A percentile compares a stretch with the other conserved stretches of the same genome.
These are phyloP conservation scores for Adansonia digitata DNA, from an alignment of 345 rosid genomes.

Conservation along the genomic window DNA sequence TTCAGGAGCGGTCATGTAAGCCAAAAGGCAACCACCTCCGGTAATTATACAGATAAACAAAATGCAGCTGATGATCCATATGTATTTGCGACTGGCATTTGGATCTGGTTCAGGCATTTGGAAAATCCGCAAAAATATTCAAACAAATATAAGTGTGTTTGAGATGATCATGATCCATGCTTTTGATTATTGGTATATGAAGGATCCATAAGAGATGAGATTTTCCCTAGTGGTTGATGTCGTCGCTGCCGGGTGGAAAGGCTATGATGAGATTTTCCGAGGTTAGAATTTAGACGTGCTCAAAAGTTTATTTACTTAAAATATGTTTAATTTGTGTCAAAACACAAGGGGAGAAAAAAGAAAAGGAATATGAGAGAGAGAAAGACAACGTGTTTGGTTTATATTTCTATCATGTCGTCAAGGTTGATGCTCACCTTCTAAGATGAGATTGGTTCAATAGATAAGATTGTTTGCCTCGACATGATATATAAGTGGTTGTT, in stretches of 20 bases:
- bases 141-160: neutral
- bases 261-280: neutral
- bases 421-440: neutral
- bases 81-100: neutral
- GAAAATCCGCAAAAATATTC: neutral
- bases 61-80: neutral
- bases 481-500: neutral
- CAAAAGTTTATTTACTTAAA: neutral
- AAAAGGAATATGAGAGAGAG: neutral
- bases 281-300: neutral
- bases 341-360: neutral
- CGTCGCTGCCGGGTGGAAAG: neutral
- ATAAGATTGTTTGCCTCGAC: neutral
- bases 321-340: neutral
- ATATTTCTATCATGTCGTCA: neutral
- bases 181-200: neutral
- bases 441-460: neutral
- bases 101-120: neutral
- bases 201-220: neutral
- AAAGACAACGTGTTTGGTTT: neutral
- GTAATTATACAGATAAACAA: neutral
- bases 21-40: neutral
- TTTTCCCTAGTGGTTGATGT: neutral
- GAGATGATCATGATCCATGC: constrained; percentile 15
- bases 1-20: neutral